Evolutionary conservation across 2,329 filamentous ascomycete genomes (phyloP), one percentile per base, ranked within the genome.

Genomic region (Harringtonia aguacate): DNA sequence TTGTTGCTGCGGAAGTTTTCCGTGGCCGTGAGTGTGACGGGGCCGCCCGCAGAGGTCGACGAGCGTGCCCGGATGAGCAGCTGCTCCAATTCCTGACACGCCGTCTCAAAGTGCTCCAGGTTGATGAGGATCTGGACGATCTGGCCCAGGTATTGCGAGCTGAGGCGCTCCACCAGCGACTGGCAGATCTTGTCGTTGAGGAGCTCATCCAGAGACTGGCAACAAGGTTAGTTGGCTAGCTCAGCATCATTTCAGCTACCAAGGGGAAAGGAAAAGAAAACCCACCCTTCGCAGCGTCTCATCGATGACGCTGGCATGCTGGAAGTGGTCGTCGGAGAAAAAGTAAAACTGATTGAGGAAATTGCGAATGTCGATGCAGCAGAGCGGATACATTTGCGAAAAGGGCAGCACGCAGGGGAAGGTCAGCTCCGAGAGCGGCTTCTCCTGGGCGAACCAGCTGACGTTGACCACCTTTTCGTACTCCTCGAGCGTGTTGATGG

Each of bases 111-210:
- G 62, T 98, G 88, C 60, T 97, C 90, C 17, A 98, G 68, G 58
- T 98, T 98, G 57, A 95, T 98, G 42, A 98, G 72, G 53, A 98
- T 98, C 60, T 98, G 92, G 21, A 98, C 92, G 51, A 98, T 97
- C 61, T 98, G 92, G 3, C 92, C 92, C 2, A 95, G 75, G 58
- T 98, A 97, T 59, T 97, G 90, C 3, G 88, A 94, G 54, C 79
- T 84, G 8, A 98, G 73, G 41, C 87, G 79, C 55, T 95, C 87
- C 14, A 97, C 83, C 10, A 98, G 74, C 5, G 84, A 86, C 55
- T 86, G 79, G 70, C 90, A 97, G 48, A 98, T 90, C 61, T 94
- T 92, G 53, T 86, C 76, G 40, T 85, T 90, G 36, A 98, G 74
- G n/a, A 98, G 79, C 53, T 95, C 84, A 58, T 98, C 94, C n/a